Conservation (phyloP, 2,329 filamentous ascomycete genomes). For the Fusarium fracticaudum region DNA sequence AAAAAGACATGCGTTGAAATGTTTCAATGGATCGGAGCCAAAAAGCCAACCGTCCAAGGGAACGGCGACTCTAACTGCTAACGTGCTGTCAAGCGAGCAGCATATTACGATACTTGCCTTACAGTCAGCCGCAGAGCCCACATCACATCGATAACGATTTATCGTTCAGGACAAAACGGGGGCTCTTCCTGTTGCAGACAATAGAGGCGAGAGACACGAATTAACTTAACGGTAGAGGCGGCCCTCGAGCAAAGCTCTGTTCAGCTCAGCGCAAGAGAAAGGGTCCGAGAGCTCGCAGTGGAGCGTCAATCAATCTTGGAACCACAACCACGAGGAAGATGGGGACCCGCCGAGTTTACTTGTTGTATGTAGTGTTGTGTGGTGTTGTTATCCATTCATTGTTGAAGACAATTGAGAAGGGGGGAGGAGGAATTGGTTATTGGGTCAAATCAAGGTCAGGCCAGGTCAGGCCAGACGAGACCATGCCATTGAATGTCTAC, state of each 20-base stretch:
- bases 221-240: constrained; percentile 5
- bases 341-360: constrained; percentile 19
- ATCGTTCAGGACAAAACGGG: constrained; percentile 9
- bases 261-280: constrained; percentile 26
- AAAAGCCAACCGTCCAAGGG: not conserved
- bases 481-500: constrained; percentile 8
- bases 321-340: constrained; percentile 11
- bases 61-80: constrained; percentile 9
- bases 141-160: constrained; percentile 17
- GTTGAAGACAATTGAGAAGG: constrained; percentile 3
- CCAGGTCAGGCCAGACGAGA: not conserved
- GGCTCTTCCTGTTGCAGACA: constrained; percentile 23
- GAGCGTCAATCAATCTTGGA: constrained; percentile 24
- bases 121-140: constrained; percentile 4
- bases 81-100: constrained; percentile 13
- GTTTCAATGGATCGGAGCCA: not conserved
- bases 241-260: not conserved
- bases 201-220: constrained; percentile 8
- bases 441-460: constrained; percentile 10
- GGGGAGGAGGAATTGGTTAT: not conserved
- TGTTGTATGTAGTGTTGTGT: not conserved
- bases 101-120: constrained; percentile 20
- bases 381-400: not conserved
- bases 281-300: constrained; percentile 32
- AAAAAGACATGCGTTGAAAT: not conserved